Percentiles rank a stretch among this genome's conserved stretches.
These are phyloP conservation scores for Aspergillus pseudotamarii DNA, from an alignment of 2,329 filamentous ascomycete genomes.

Conservation along the genomic window DNA sequence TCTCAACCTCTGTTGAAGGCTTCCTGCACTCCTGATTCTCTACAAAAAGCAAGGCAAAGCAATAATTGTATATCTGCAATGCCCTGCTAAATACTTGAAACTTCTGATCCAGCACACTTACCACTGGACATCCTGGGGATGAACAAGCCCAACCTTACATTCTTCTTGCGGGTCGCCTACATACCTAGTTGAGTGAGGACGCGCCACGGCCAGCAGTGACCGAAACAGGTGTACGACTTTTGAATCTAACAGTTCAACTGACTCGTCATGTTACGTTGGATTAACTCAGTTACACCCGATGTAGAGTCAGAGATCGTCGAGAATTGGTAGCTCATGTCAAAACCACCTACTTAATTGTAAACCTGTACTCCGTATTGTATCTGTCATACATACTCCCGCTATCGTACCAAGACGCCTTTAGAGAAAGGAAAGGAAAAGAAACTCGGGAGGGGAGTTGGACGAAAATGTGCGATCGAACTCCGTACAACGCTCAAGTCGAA, in stretches of 20 bases:
- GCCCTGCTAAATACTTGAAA: background rate
- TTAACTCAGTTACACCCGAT: background rate
- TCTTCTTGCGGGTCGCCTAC: background rate
- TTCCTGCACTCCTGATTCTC: background rate
- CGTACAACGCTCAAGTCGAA: slow-evolving; percentile 4
- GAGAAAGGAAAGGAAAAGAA: slow-evolving; percentile 7
- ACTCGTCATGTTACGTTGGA: background rate
- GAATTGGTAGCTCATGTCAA: background rate
- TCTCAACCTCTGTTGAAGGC: background rate
- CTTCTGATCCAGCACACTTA: background rate
- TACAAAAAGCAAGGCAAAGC: background rate
- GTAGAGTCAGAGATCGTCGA: background rate
- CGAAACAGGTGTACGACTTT: background rate
- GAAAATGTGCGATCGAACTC: background rate
- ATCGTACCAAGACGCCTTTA: slow-evolving; percentile 1
- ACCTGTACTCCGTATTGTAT: background rate
- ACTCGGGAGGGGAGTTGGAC: background rate
- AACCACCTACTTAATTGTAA: background rate
- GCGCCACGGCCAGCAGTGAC: background rate
- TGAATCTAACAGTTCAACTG: background rate
- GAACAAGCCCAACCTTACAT: background rate
- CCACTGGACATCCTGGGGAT: background rate
- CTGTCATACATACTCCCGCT: background rate
- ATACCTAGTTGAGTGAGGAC: background rate
- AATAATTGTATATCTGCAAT: background rate